These are phyloP conservation scores for Pulveroboletus sp. DNA, from an alignment of 768 basidiomycete genomes.

Conservation along the genomic window DNA sequence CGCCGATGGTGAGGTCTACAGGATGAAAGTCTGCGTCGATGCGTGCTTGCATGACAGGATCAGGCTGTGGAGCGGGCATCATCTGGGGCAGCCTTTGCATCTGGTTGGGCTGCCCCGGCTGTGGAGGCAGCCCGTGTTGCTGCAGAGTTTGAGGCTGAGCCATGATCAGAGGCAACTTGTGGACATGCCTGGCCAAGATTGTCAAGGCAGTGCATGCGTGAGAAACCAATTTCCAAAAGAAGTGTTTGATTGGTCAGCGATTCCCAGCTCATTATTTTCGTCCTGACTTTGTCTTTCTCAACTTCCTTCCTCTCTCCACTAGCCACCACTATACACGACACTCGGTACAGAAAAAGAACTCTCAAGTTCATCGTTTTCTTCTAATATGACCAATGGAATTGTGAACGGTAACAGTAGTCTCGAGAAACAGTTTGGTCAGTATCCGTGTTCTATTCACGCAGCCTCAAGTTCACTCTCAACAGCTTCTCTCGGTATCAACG, in stretches of 20 bases:
- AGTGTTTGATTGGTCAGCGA: slow-evolving; percentile 21
- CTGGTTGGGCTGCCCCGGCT: slow-evolving; percentile 32
- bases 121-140: slow-evolving; percentile 36
- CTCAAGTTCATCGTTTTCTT: slow-evolving; percentile 30
- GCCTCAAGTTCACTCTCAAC: slow-evolving; percentile 7
- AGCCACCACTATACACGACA: slow-evolving; percentile 25
- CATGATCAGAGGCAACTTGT: slow-evolving; percentile 34
- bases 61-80: slow-evolving; percentile 45
- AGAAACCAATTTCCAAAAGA: neutral
- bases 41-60: slow-evolving; percentile 68
- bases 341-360: slow-evolving; percentile 20
- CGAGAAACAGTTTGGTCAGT: slow-evolving; percentile 71
- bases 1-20: slow-evolving; percentile 49
- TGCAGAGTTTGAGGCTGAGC: slow-evolving; percentile 62
- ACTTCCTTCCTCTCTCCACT: slow-evolving; percentile 27
- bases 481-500: slow-evolving; percentile 75
- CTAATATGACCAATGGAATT: slow-evolving; percentile 89
- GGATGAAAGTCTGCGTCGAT: slow-evolving; percentile 71
- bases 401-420: slow-evolving; percentile 72
- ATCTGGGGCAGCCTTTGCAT: slow-evolving; percentile 39
- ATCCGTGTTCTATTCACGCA: neutral
- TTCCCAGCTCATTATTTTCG: slow-evolving; percentile 22
- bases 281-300: slow-evolving; percentile 8
- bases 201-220: slow-evolving; percentile 1
- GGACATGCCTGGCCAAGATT: neutral